A percentile compares a stretch with the other conserved stretches of the same genome.
phyloP scores from a whole-genome alignment of 2,329 filamentous ascomycete species.

The Fusarium sulawesiense region DNA sequence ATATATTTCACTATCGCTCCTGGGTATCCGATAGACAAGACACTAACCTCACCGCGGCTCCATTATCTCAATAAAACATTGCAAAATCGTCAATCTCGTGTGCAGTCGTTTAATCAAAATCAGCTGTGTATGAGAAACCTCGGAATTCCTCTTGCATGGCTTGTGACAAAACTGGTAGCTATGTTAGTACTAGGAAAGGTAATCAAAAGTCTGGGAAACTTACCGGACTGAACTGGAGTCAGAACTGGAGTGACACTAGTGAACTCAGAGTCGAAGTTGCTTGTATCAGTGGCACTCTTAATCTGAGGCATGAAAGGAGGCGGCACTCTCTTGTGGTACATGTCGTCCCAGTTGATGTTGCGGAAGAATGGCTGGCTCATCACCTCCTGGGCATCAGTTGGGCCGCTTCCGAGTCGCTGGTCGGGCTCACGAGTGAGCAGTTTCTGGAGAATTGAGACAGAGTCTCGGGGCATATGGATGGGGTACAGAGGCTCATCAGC shows the following conservation, averaged over 20 bases:
- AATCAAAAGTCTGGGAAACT: conserved; percentile 52
- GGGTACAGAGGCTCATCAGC: conserved; percentile 97
- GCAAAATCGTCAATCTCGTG: conserved; percentile 41
- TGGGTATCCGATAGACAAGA: conserved; percentile 49
- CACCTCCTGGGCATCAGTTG: conserved; percentile 96
- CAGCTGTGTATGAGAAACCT: conserved; percentile 96
- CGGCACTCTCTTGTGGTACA: conserved; percentile 92
- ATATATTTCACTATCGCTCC: conserved; percentile 45
- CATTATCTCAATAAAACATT: conserved; percentile 40
- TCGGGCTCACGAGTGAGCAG: conserved; percentile 95
- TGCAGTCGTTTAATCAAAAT: conserved; percentile 73
- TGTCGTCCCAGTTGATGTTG: conserved; percentile 98
- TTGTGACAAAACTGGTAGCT: conserved; percentile 83
- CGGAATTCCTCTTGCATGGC: conserved; percentile 99
- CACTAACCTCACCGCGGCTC: conserved; percentile 43
- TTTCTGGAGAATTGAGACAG: conserved; percentile 97
- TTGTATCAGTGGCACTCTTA: conserved; percentile 95
- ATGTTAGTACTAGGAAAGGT: conserved; percentile 41
- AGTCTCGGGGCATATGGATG: conserved; percentile 98
- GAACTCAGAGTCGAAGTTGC: conserved; percentile 99
- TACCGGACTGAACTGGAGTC: conserved; percentile 97
- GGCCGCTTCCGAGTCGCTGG: conserved; percentile 89
- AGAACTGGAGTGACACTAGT: conserved; percentile 97
- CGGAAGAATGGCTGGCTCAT: conserved; percentile 99
- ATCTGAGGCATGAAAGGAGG: conserved; percentile 92